Evolutionary conservation across 2,329 filamentous ascomycete genomes (phyloP).

Genomic region (Curvularia verruculosa): DNA sequence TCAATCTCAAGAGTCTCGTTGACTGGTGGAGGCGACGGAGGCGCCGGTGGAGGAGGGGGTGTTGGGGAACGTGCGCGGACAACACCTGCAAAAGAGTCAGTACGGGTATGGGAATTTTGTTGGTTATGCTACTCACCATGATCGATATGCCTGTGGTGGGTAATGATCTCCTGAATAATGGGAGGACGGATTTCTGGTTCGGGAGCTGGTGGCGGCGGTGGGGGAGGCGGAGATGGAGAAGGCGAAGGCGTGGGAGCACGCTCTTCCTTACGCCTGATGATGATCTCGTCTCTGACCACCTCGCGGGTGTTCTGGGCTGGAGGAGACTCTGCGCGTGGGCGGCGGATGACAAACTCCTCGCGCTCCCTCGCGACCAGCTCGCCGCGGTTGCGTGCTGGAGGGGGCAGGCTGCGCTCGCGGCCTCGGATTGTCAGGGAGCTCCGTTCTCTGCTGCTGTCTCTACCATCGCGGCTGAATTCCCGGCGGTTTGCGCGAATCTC

Average conservation of each 20-base stretch:
- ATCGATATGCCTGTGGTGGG: slow-evolving; percentile 84
- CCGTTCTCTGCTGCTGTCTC: slow-evolving; percentile 43
- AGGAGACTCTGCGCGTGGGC: slow-evolving; percentile 44
- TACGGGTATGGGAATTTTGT: not conserved
- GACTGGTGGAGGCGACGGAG: slow-evolving; percentile 54
- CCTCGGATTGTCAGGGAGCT: slow-evolving; percentile 45
- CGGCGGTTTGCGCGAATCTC: slow-evolving; percentile 46
- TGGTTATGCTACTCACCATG: slow-evolving; percentile 66
- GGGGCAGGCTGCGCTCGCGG: slow-evolving; percentile 47
- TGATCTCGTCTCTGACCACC: slow-evolving; percentile 48
- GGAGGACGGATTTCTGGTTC: slow-evolving; percentile 75
- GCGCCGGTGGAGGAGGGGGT: slow-evolving; percentile 55
- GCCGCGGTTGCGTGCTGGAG: slow-evolving; percentile 42
- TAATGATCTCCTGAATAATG: slow-evolving; percentile 87
- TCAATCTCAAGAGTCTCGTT: slow-evolving; percentile 63
- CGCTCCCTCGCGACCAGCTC: slow-evolving; percentile 49
- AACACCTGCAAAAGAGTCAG: slow-evolving; percentile 45
- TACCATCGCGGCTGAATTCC: slow-evolving; percentile 44
- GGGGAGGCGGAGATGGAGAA: slow-evolving; percentile 52
- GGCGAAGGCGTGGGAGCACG: slow-evolving; percentile 62
- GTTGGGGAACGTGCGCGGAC: slow-evolving; percentile 56
- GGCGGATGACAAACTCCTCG: slow-evolving; percentile 51
- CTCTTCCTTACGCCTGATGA: slow-evolving; percentile 55
- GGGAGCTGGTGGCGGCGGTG: slow-evolving; percentile 58
- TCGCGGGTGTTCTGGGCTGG: slow-evolving; percentile 45